phyloP scores from a whole-genome alignment of 306 rosid genomes.

The Rosa rugosa region DNA sequence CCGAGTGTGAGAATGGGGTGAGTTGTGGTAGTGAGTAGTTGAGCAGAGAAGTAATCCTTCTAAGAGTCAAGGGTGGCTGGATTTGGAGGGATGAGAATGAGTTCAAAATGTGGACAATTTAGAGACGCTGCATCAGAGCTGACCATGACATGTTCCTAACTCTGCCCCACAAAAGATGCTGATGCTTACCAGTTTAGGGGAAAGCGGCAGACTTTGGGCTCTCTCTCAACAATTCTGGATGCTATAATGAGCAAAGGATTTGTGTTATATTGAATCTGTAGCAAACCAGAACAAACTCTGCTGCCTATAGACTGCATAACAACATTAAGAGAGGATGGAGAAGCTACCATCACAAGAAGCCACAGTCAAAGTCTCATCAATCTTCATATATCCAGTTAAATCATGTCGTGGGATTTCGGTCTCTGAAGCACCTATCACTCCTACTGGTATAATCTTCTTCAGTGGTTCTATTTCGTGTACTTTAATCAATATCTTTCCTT shows the following conservation, averaged over 20 bases:
- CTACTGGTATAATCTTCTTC: slow-evolving; percentile 46
- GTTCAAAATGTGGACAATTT: slow-evolving; percentile 10
- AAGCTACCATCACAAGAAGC: not conserved
- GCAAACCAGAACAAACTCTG: not conserved
- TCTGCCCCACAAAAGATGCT: not conserved
- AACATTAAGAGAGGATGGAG: slow-evolving; percentile 8
- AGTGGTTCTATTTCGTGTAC: not conserved
- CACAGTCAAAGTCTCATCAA: slow-evolving; percentile 39
- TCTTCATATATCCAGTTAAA: slow-evolving; percentile 74
- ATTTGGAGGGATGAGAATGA: slow-evolving; percentile 33
- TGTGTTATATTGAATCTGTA: not conserved
- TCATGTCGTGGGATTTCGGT: slow-evolving; percentile 88
- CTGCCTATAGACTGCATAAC: not conserved
- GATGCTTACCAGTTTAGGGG: not conserved
- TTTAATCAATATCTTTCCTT: not conserved
- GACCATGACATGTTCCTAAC: not conserved
- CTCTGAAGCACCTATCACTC: slow-evolving; percentile 62
- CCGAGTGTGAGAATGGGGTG: slow-evolving; percentile 21
- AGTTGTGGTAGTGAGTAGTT: not conserved
- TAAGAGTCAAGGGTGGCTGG: not conserved
- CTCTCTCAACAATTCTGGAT: too few species aligned
- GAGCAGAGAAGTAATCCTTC: slow-evolving; percentile 11
- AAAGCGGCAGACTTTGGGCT: not conserved
- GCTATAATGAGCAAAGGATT: not conserved
- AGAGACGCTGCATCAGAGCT: not conserved